phyloP scores from a whole-genome alignment of 1,284 basidiomycete genomes.

The Lignosus rhinocerotis region DNA sequence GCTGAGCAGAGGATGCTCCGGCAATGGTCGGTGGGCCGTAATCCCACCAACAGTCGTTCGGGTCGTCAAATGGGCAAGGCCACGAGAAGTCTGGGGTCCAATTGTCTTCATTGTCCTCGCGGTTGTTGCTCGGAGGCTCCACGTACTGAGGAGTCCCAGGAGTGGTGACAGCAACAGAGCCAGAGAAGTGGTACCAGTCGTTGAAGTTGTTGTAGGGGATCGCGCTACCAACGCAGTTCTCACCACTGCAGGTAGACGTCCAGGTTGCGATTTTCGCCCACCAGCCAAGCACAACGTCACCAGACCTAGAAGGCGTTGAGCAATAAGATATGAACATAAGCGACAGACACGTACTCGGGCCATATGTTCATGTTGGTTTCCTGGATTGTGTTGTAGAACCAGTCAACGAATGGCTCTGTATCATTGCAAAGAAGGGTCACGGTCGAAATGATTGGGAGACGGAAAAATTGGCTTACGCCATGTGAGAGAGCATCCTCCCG shows the following conservation, averaged over 20 bases:
- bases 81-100: slow-evolving; percentile 3
- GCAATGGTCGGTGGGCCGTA: slow-evolving; percentile 5
- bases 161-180: not conserved
- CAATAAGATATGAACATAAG: not conserved
- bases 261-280: slow-evolving; percentile 8
- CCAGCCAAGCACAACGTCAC: slow-evolving; percentile 3
- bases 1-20: not conserved
- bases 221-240: not conserved
- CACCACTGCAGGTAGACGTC: slow-evolving; percentile 2
- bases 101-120: slow-evolving; percentile 3
- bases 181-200: slow-evolving; percentile 12
- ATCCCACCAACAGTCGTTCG: slow-evolving; percentile 9
- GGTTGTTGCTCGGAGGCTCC: not conserved
- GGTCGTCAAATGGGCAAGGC: slow-evolving; percentile 9
- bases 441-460: no score
- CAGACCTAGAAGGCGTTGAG: not conserved
- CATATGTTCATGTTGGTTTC: slow-evolving; percentile 1
- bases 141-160: slow-evolving; percentile 4
- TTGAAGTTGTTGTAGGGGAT: slow-evolving; percentile 13
- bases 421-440: not conserved
- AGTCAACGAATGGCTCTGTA: slow-evolving; percentile 11
- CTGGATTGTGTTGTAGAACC: slow-evolving; percentile 12
- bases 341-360: not conserved
- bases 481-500: slow-evolving; percentile 4
- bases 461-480: slow-evolving; percentile 1